Base-by-base conservation (phyloP, 495 filamentous ascomycete genomes). In the Xylaria cubensis region DNA sequence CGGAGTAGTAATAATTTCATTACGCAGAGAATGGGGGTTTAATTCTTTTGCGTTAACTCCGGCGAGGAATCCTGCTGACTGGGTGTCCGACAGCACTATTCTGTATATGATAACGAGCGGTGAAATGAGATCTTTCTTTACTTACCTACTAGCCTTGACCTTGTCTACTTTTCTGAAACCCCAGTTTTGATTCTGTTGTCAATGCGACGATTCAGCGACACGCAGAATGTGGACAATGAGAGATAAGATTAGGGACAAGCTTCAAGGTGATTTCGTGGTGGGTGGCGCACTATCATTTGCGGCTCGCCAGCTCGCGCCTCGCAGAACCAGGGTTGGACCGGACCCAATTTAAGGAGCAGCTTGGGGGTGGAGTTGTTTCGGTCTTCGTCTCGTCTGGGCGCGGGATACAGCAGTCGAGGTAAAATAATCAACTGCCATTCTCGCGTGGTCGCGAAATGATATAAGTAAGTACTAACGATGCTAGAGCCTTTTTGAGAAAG, bases 351-450 rank as follows among this genome's bases (percentile, higher is more conserved):
- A 44, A 64, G 39, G 39, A 24, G 36, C 39, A 24, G 36, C 39
- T 42, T 44, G 24, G 21, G 61, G 61, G 36, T 44, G 61, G 61
- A n/a, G 36, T 17, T 15, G 61, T 64, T 64, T 64, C 61, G 61
- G 61, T 64, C 39, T 44, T 44, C 61, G 61, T 26, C 61, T 42
- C 17, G 61, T 64, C 61, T 64, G 61, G 61, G 61, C 61, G 61
- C 21, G 36, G 39, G 39, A 44, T 61, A 21, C 34, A 39, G 58
- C 32, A 61, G 58, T 36, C 2, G 2, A 29, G 26, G 1, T 1
- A 29, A 29, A 29, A 29, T 29, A 1, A 29, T 29, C 61, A 64
- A 64, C 61, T 64, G 39, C 61, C 61, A 64, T 64, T 12, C 12
- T 39, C 29, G 58, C 39, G 58, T 21, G 32, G 4, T n/a, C 13